Evolutionary conservation across 225 moss, liverwort and hornwort genomes (phyloP), one percentile per base, ranked within the genome.

Genomic region (Thuidium tamariscinum): DNA sequence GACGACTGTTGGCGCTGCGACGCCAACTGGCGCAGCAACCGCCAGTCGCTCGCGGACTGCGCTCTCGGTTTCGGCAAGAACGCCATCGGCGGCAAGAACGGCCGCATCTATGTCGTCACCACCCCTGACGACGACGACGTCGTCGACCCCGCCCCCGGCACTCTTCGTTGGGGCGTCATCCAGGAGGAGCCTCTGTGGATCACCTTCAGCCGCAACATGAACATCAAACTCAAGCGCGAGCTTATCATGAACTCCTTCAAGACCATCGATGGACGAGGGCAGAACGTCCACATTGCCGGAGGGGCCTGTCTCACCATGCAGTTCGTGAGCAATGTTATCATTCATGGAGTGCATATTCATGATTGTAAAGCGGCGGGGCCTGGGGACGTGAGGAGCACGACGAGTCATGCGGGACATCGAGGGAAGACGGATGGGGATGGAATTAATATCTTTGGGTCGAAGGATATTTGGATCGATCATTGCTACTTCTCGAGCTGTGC

Each of bases 181-280:
- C 94, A 92, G 56, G 54, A 91, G 22, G 92, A 90, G 87, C 94
- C 94, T 7, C 84, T 94, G 12, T 94, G 94, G 94, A 94, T 94
- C 49, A 84, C 82, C 37, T 92, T 94, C 85, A 71, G 63, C 23
- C 79, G 74, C 87, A 92, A 91, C 87, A 94, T 94, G 92, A 91
- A 90, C 72, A 92, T 94, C 87, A 83, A 71, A 74, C 91, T 94
- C 36, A 89, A 92, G 57, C 81, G 85, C 68, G 94, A 94, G 87
- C 94, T 94, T 42, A 91, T 94, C 73, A 84, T 94, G 89, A 94
- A 83, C 57, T 92, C 92, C 83, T 94, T 68, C 89, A 94, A 94
- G 85, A 94, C 94, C 37, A 87, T 94, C 55, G 94, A 94, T 19
- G 94, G 94, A 2, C 88, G 94, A 2, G 94, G 94, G 5, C 59